A percentile compares a stretch with the other conserved stretches of the same genome.
phyloP scores from a whole-genome alignment of 2,329 filamentous ascomycete genomes.

The Penicillium sp. region DNA sequence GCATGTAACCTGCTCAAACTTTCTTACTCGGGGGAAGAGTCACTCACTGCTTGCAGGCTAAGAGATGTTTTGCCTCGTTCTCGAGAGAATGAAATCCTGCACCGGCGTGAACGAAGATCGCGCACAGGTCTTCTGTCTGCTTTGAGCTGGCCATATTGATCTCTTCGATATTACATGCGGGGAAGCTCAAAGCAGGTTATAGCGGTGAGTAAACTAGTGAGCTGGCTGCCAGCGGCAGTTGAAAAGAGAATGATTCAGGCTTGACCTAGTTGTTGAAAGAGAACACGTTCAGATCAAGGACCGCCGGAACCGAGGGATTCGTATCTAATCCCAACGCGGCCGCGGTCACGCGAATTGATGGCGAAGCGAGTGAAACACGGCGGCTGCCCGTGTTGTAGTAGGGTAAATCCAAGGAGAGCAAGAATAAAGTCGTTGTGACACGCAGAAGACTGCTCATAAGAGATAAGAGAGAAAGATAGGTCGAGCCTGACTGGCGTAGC shows the following conservation, averaged over 20 bases:
- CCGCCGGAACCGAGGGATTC: too few species aligned
- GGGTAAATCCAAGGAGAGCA: not conserved
- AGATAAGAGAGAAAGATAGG: not conserved
- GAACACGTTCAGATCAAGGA: too few species aligned
- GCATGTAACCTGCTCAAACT: not conserved
- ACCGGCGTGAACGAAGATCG: constrained; percentile 94
- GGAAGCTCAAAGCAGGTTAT: too few species aligned
- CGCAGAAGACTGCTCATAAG: not conserved
- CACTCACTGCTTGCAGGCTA: constrained; percentile 84
- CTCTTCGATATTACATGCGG: too few species aligned
- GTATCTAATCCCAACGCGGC: too few species aligned
- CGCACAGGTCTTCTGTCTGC: constrained; percentile 60
- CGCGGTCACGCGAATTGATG: too few species aligned
- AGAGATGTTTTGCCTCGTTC: constrained; percentile 83
- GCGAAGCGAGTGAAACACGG: not conserved
- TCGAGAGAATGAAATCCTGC: constrained; percentile 89
- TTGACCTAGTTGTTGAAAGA: too few species aligned
- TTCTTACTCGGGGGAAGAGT: constrained; percentile 2
- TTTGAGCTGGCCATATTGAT: constrained; percentile 36
- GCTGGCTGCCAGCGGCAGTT: not conserved
- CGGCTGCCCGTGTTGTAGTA: too few species aligned
- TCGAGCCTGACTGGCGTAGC: not conserved
- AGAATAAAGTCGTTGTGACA: not conserved
- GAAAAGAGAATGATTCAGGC: too few species aligned
- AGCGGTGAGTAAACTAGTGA: not conserved